These are phyloP conservation scores for Euphorbia lathyris DNA, from an alignment of 345 rosid species.

Conservation along the genomic window DNA sequence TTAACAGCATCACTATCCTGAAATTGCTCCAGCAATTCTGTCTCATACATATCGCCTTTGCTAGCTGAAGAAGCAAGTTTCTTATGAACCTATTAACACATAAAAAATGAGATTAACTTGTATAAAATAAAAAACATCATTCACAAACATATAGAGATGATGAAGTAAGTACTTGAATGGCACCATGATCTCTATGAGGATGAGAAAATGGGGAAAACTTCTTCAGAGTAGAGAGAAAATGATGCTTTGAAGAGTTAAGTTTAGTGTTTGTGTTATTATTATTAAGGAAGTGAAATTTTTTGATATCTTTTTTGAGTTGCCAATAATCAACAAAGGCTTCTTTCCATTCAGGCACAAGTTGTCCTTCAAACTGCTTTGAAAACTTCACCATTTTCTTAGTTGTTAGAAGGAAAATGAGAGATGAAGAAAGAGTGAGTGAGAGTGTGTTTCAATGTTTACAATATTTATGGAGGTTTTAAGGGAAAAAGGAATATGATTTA, in stretches of 20 bases:
- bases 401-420: not conserved
- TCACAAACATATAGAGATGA: not conserved
- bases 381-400: constrained; percentile 67
- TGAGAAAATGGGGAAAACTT: constrained; percentile 44
- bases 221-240: constrained; percentile 44
- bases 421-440: constrained; percentile 16
- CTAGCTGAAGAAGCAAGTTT: constrained; percentile 65
- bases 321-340: constrained; percentile 95
- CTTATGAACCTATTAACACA: constrained; percentile 62
- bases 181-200: constrained; percentile 46
- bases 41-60: constrained; percentile 67
- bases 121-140: not conserved
- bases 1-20: constrained; percentile 72
- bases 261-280: constrained; percentile 9
- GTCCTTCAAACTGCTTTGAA: constrained; percentile 83
- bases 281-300: constrained; percentile 47
- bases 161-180: constrained; percentile 55
- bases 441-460: constrained; percentile 37
- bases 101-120: constrained; percentile 2
- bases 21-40: constrained; percentile 77
- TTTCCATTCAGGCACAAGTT: constrained; percentile 98
- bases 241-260: no score
- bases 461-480: constrained; percentile 45
- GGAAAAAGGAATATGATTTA: constrained; percentile 11
- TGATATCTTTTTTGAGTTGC: constrained; percentile 81